Evolutionary conservation across 208 protist species (phyloP).

Genomic region (Acanthamoeba lenticulata): DNA sequence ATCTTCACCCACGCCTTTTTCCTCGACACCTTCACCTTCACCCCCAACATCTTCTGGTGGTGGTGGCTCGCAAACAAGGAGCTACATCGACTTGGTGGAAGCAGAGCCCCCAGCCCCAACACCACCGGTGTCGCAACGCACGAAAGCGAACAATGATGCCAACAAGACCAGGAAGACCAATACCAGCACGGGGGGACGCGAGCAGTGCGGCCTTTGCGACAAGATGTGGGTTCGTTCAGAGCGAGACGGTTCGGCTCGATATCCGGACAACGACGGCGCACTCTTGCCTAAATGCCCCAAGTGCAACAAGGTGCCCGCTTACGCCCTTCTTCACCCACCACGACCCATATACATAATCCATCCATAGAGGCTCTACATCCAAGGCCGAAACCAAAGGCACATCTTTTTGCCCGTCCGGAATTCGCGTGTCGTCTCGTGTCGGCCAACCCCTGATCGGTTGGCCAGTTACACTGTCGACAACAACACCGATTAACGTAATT

Average conservation of each 20-base stretch:
- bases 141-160: background rate
- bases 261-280: background rate
- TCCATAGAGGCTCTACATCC: background rate
- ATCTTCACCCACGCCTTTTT: background rate
- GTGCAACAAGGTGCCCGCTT: background rate
- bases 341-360: background rate
- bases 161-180: background rate
- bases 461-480: too few species aligned
- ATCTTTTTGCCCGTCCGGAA: too few species aligned
- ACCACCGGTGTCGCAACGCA: background rate
- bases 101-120: background rate
- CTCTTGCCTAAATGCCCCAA: constrained; percentile 51
- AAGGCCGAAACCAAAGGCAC: background rate
- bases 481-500: too few species aligned
- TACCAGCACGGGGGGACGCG: background rate
- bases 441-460: too few species aligned
- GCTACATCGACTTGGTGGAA: too few species aligned
- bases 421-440: too few species aligned
- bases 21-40: background rate
- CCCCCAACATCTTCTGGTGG: background rate
- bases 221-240: background rate
- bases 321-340: background rate
- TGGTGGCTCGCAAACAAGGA: too few species aligned
- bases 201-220: constrained; percentile 10
- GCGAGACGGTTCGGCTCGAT: background rate